Evolutionary conservation across 176 grass and related monocot species (phyloP).

Genomic region (Alopecurus myosuroides): DNA sequence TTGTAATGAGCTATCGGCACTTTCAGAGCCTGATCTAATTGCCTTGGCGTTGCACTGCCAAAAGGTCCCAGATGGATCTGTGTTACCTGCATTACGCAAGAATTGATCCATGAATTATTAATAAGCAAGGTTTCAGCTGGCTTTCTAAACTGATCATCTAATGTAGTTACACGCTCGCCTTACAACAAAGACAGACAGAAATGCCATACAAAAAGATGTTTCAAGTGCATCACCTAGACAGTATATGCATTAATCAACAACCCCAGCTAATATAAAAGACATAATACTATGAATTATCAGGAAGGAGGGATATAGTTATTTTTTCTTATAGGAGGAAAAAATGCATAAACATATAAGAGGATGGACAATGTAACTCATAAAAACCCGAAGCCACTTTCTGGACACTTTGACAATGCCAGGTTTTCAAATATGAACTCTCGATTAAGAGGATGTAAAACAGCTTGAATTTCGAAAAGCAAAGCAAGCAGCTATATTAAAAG

Average conservation of each 20-base stretch:
- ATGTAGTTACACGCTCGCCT: background rate
- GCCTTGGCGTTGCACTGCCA: conserved; percentile 98
- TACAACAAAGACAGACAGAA: background rate
- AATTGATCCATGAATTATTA: background rate
- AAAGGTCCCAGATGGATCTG: conserved; percentile 91
- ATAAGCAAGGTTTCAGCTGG: background rate
- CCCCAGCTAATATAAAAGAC: background rate
- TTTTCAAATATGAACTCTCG: background rate
- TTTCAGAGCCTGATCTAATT: conserved; percentile 95
- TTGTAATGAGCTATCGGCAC: conserved; percentile 94
- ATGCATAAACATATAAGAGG: background rate
- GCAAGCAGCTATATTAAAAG: background rate
- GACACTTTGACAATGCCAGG: background rate
- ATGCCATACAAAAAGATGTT: background rate
- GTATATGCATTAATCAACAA: background rate
- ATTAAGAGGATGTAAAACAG: background rate
- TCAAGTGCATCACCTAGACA: background rate
- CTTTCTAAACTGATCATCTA: background rate
- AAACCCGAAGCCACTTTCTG: background rate
- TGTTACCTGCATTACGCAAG: conserved; percentile 62
- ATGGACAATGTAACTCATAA: background rate
- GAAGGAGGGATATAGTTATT: background rate
- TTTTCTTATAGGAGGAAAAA: background rate
- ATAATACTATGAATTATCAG: background rate
- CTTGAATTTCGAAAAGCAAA: background rate